These are phyloP conservation scores for Microsporum audouinii DNA, from an alignment of 2,329 filamentous ascomycete species.

Conservation along the genomic window DNA sequence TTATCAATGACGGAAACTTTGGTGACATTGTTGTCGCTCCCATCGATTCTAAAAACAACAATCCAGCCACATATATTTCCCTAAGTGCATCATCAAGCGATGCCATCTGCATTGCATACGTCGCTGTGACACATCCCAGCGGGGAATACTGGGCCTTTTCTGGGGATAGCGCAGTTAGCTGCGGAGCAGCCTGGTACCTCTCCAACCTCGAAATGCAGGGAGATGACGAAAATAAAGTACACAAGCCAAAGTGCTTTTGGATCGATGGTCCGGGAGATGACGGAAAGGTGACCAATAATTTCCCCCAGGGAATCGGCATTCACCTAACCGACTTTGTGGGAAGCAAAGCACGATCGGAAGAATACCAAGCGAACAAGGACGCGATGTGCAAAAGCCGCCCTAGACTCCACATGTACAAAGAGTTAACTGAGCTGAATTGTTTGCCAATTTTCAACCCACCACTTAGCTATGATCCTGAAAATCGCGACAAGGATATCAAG, in stretches of 20 bases:
- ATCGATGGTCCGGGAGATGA: neutral
- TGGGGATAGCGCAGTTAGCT: neutral
- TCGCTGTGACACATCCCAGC: neutral
- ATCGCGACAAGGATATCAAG: neutral
- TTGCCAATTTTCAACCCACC: neutral
- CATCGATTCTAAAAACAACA: neutral
- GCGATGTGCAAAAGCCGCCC: neutral
- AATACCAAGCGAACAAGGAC: neutral
- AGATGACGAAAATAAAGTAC: neutral
- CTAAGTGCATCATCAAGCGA: neutral
- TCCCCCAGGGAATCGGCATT: slow-evolving; percentile 3
- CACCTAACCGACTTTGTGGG: slow-evolving; percentile 4
- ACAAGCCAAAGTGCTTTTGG: slow-evolving; percentile 7
- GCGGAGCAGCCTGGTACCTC: neutral
- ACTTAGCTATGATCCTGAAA: neutral
- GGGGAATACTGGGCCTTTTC: neutral
- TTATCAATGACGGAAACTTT: neutral
- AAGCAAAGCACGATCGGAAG: neutral
- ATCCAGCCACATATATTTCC: neutral
- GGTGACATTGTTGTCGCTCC: neutral
- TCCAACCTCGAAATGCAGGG: neutral
- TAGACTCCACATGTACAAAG: neutral
- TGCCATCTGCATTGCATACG: neutral
- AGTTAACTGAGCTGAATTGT: neutral
- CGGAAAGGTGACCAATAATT: neutral